These are phyloP conservation scores for Melastoma malabathricum DNA, from an alignment of 345 rosid species.

Conservation along the genomic window DNA sequence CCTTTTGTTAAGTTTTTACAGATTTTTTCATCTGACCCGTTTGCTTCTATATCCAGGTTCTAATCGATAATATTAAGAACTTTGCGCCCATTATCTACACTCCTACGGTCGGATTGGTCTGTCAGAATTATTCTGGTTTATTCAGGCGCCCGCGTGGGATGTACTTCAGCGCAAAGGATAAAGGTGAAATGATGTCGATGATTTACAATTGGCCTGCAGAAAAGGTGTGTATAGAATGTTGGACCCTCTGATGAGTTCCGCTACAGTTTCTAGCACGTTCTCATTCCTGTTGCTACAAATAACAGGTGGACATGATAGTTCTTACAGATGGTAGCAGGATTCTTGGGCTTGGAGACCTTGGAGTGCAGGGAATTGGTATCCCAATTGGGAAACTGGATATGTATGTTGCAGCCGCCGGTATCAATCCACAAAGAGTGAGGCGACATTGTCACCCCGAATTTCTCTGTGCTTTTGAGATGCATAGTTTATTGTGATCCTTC, in stretches of 20 bases:
- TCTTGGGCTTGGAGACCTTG: constrained; percentile 97
- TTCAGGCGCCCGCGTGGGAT: constrained; percentile 97
- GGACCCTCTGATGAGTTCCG: not conserved
- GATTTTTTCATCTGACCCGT: constrained; percentile 1
- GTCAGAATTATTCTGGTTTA: constrained; percentile 94
- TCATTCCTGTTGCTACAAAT: constrained; percentile 5
- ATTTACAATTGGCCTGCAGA: constrained; percentile 92
- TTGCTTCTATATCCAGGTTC: constrained; percentile 44
- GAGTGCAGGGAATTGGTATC: constrained; percentile 95
- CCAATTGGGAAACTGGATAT: constrained; percentile 98
- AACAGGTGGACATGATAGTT: constrained; percentile 98
- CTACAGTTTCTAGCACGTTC: not conserved
- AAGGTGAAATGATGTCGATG: constrained; percentile 99
- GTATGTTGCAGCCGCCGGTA: constrained; percentile 96
- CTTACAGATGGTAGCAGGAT: constrained; percentile 93
- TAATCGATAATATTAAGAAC: constrained; percentile 83
- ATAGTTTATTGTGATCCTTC: not conserved
- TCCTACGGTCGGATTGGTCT: constrained; percentile 92
- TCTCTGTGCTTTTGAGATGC: not conserved
- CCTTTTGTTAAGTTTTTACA: not conserved
- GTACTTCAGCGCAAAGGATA: constrained; percentile 99
- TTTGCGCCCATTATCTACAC: constrained; percentile 94
- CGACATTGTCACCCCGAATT: not conserved
- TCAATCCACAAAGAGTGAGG: constrained; percentile 87
- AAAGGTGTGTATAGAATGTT: constrained; percentile 25